Base-by-base conservation (phyloP, 805 yeast genomes). In the Yarrowia osloensis region DNA sequence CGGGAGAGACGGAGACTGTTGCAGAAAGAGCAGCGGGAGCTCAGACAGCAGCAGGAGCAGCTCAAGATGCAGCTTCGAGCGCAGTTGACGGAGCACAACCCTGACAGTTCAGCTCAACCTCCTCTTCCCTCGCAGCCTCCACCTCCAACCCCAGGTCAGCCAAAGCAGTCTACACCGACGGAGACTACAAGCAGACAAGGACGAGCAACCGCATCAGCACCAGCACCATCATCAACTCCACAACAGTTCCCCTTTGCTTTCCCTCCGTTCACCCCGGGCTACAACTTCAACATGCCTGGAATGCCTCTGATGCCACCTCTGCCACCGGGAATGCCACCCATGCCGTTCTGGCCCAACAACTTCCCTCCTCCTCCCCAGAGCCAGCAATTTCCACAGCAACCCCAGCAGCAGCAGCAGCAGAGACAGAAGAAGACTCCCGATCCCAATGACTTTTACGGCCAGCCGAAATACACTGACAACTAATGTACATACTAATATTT, bases 21-120 rank as follows among this genome's bases (percentile, higher is more conserved):
- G 33, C 46, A 37, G 22, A 46, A 54, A 17, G 47, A 54, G 26
- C 62, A 54, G n/a, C 35, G n/a, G n/a, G n/a, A n/a, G n/a, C n/a
- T n/a, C n/a, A n/a, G n/a, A n/a, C n/a, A n/a, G n/a, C n/a, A 37
- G 22, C 62, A 54, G 12, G 47, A 54, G 26, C 62, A 54, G n/a
- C 35, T 54, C 46, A 37, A 26, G 62, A 11, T 54, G 35, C 62
- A 54, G 35, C 33, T 54, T 7, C 31, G 62, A 6, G 47, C 37
- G 15, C 62, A 54, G 35, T 13, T 54, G 44, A 26, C 37, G 46
- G 24, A n/a, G 11, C 2, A 15, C n/a, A 35, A 50, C 22, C 40
- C 57, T 3, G 21, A 19, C 19, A 19, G 7, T 4, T 3, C 46
- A 9, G 21, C 46, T 6, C 62, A 54, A 15, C 62, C 62, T 12